Evolutionary conservation across 2,329 filamentous ascomycete species (phyloP).

Genomic region (Aspergillus novofumigatus): DNA sequence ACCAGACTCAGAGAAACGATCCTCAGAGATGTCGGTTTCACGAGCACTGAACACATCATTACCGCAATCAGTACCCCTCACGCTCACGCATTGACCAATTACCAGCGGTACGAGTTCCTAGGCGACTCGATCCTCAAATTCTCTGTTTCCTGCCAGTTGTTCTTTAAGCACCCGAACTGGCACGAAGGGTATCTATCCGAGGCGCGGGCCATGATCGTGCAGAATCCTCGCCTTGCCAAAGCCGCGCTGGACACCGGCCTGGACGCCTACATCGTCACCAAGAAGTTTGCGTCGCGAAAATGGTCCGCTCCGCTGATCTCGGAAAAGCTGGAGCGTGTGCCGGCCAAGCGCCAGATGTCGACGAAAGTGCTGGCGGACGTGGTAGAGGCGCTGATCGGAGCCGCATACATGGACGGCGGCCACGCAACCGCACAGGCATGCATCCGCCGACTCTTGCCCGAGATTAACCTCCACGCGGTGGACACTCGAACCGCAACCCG

Average conservation of each 20-base stretch:
- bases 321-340: constrained; percentile 25
- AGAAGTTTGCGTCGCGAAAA: constrained; percentile 62
- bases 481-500: constrained; percentile 6
- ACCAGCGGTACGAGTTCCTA: constrained; percentile 81
- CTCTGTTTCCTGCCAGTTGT: constrained; percentile 62
- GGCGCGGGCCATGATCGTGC: constrained; percentile 65
- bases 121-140: constrained; percentile 82
- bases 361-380: constrained; percentile 84
- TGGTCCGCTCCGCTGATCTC: constrained; percentile 66
- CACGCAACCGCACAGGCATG: constrained; percentile 59
- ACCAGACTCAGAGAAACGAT: constrained; percentile 54
- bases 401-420: constrained; percentile 66
- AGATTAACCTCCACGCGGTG: constrained; percentile 36
- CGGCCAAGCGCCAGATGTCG: constrained; percentile 48
- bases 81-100: constrained; percentile 60
- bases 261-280: constrained; percentile 67
- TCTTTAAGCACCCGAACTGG: constrained; percentile 57
- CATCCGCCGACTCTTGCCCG: constrained; percentile 62
- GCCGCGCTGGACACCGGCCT: constrained; percentile 62
- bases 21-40: constrained; percentile 52
- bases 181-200: constrained; percentile 72
- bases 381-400: constrained; percentile 79
- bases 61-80: constrained; percentile 67
- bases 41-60: constrained; percentile 53
- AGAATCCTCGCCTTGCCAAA: constrained; percentile 67